Conservation (phyloP, 1,284 basidiomycete genomes). For the Cutaneotrichosporon cutaneum region DNA sequence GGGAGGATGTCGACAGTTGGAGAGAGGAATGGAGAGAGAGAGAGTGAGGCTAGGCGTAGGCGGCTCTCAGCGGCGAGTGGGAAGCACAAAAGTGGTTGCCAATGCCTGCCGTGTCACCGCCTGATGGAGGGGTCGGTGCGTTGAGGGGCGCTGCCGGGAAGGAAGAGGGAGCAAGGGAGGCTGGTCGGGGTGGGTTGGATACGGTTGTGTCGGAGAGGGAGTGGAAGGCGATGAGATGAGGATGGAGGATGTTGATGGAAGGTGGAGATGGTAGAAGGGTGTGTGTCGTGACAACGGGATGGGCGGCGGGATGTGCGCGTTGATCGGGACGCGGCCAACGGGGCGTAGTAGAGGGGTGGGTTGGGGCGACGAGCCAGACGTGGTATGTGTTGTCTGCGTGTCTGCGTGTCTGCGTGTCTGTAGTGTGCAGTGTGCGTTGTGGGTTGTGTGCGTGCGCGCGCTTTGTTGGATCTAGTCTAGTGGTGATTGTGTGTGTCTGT, state of each 20-base stretch:
- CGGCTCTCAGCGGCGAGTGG: constrained; percentile 3
- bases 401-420: not conserved
- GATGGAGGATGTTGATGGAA: not conserved
- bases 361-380: too few relatives aligned
- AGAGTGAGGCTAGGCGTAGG: not conserved
- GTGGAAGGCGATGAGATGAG: not conserved
- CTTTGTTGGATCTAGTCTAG: not conserved
- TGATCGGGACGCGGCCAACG: not conserved
- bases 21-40: not conserved
- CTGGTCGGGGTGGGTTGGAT: not conserved
- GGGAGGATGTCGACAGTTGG: not conserved
- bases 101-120: constrained; percentile 11
- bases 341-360: too few relatives aligned
- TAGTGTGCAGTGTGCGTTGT: too few relatives aligned
- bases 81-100: constrained; percentile 8
- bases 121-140: constrained; percentile 3
- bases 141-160: not conserved
- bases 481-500: not conserved
- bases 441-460: not conserved
- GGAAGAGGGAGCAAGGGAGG: not conserved
- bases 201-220: not conserved
- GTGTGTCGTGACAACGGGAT: not conserved
- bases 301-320: not conserved
- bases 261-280: not conserved
- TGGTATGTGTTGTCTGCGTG: not conserved